Evolutionary conservation across 257 asterid species (phyloP).

Genomic region (Lantana camara): DNA sequence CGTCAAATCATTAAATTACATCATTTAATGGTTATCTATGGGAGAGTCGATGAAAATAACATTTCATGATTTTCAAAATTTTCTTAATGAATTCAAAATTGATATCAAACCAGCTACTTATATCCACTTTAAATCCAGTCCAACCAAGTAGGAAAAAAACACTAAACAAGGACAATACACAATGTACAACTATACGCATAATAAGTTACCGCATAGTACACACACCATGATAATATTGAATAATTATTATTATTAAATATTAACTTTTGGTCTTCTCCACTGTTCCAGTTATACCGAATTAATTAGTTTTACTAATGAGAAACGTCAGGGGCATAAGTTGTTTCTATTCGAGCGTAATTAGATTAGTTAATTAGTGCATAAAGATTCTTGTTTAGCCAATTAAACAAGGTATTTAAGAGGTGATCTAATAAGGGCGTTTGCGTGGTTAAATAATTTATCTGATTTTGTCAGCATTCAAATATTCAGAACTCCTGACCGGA

Average conservation of each 20-base stretch:
- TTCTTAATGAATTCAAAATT: conserved; percentile 15
- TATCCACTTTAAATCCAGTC: conserved; percentile 13
- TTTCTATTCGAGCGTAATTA: too few species aligned
- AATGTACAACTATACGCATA: conserved; percentile 9
- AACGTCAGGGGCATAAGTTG: too few species aligned
- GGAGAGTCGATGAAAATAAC: too few species aligned
- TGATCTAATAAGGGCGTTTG: conserved; percentile 7
- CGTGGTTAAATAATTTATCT: conserved; percentile 38
- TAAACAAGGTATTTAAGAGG: conserved; percentile 7
- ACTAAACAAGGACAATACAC: conserved; percentile 4
- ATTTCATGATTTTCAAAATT: too few species aligned
- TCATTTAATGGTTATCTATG: too few species aligned
- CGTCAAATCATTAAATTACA: too few species aligned
- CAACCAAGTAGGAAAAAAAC: neutral
- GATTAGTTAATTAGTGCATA: conserved; percentile 17
- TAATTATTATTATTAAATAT: too few species aligned
- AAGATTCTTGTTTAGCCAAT: conserved; percentile 30
- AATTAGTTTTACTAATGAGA: too few species aligned
- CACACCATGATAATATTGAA: too few species aligned
- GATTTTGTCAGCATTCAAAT: conserved; percentile 37
- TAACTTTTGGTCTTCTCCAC: neutral
- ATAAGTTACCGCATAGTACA: conserved; percentile 3
- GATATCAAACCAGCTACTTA: conserved; percentile 25
- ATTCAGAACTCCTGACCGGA: conserved; percentile 37
- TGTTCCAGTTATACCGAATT: too few species aligned